These are phyloP conservation scores for Globisporangium heterothallicum DNA, from an alignment of 352 stramenopile genomes.

Conservation along the genomic window DNA sequence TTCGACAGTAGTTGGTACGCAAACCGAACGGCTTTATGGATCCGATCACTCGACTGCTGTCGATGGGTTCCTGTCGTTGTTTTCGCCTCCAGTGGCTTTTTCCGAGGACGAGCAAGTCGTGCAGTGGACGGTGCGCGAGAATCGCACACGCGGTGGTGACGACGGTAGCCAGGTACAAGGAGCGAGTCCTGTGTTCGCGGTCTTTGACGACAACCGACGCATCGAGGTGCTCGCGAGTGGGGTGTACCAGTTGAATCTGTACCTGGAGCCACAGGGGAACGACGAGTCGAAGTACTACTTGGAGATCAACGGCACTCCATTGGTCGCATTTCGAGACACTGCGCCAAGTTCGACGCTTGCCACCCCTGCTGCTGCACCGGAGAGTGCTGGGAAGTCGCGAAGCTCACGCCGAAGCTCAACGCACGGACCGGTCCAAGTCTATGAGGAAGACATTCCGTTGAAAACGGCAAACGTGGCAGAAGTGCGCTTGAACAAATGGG, in stretches of 20 bases:
- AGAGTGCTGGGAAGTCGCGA: no score
- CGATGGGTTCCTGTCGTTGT: background rate
- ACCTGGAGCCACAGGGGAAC: conserved; percentile 1
- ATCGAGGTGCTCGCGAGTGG: conserved; percentile 9
- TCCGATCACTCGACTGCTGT: background rate
- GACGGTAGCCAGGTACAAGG: background rate
- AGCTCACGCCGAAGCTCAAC: no score
- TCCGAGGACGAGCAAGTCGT: background rate
- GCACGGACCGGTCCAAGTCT: no score
- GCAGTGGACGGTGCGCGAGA: background rate
- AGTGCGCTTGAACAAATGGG: conserved; percentile 3
- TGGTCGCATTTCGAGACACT: background rate
- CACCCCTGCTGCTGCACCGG: no score
- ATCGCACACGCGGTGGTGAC: background rate
- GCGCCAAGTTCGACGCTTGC: no score
- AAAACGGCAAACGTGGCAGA: background rate
- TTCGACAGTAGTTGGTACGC: no score
- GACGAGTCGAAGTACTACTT: conserved; percentile 9
- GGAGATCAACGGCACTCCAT: conserved; percentile 5
- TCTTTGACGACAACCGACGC: conserved; percentile 2
- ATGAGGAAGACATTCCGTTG: conserved; percentile 4
- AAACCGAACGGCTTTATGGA: no score
- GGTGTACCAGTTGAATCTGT: conserved; percentile 7
- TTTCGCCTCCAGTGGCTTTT: background rate
- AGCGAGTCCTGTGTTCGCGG: background rate